These are phyloP conservation scores for Penicillium steckii DNA, from an alignment of 495 filamentous ascomycete species.

Conservation along the genomic window DNA sequence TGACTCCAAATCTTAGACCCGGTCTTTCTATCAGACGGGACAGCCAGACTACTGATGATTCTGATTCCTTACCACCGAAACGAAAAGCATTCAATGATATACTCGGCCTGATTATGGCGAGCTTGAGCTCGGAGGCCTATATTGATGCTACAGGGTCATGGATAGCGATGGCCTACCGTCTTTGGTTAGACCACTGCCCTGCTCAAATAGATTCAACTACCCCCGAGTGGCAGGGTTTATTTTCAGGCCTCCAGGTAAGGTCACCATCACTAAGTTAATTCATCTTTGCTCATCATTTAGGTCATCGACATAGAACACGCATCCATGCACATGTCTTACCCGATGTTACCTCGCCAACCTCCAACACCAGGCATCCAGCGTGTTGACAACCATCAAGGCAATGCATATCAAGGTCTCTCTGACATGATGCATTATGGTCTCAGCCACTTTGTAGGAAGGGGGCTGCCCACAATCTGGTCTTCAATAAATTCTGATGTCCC, in stretches of 20 bases:
- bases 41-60: neutral
- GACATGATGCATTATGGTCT: constrained; percentile 44
- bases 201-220: constrained; percentile 16
- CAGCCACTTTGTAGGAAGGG: constrained; percentile 39
- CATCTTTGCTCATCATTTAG: constrained; percentile 12
- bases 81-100: constrained; percentile 32
- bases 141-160: constrained; percentile 36
- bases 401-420: constrained; percentile 35
- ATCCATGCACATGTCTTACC: constrained; percentile 43
- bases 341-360: constrained; percentile 35
- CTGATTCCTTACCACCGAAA: neutral
- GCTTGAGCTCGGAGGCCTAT: constrained; percentile 38
- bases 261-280: neutral
- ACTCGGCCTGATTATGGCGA: constrained; percentile 42
- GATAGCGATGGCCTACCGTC: constrained; percentile 42
- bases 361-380: constrained; percentile 25
- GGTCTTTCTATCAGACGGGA: neutral
- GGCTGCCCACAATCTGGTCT: constrained; percentile 40
- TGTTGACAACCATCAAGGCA: constrained; percentile 24
- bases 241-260: constrained; percentile 38
- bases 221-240: constrained; percentile 35
- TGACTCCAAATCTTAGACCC: constrained; percentile 12
- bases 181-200: constrained; percentile 34
- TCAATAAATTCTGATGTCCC: constrained; percentile 27
- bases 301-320: constrained; percentile 46